A percentile compares a stretch with the other conserved stretches of the same genome.
phyloP scores from a whole-genome alignment of 208 protist species.

The Strigomonas galati region DNA sequence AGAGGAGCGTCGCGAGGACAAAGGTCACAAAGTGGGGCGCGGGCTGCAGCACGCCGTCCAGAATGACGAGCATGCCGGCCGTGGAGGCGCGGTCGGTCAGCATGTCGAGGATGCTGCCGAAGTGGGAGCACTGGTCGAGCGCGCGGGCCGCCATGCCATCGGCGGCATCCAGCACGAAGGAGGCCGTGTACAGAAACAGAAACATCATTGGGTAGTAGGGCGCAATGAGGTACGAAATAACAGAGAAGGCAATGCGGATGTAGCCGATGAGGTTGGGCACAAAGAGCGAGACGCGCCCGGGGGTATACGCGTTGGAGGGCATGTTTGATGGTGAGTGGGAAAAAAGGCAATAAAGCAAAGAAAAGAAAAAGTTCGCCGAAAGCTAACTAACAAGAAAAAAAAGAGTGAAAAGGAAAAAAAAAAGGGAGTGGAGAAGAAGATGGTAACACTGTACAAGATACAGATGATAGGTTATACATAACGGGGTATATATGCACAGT shows the following conservation, averaged over 20 bases:
- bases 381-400: no score
- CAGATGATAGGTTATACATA: no score
- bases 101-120: conserved; percentile 94
- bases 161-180: conserved; percentile 86
- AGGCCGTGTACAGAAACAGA: conserved; percentile 68
- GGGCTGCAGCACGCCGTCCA: conserved; percentile 72
- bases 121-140: conserved; percentile 86
- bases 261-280: conserved; percentile 94
- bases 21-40: conserved; percentile 56
- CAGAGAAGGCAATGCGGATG: conserved; percentile 56
- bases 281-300: conserved; percentile 54
- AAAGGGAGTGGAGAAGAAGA: neutral
- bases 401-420: neutral
- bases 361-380: neutral
- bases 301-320: neutral
- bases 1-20: conserved; percentile 61
- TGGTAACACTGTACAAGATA: no score
- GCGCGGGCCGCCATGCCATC: conserved; percentile 89
- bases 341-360: neutral
- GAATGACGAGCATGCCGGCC: conserved; percentile 82
- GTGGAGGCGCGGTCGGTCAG: conserved; percentile 91
- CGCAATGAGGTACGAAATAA: conserved; percentile 74
- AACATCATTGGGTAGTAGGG: conserved; percentile 63
- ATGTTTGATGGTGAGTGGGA: neutral
- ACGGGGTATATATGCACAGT: no score